Percentiles rank a stretch among this genome's conserved stretches.
These are phyloP conservation scores for carrot (Daucus carota) DNA, from an alignment of 129 eudicot species.

Conservation along the genomic window DNA sequence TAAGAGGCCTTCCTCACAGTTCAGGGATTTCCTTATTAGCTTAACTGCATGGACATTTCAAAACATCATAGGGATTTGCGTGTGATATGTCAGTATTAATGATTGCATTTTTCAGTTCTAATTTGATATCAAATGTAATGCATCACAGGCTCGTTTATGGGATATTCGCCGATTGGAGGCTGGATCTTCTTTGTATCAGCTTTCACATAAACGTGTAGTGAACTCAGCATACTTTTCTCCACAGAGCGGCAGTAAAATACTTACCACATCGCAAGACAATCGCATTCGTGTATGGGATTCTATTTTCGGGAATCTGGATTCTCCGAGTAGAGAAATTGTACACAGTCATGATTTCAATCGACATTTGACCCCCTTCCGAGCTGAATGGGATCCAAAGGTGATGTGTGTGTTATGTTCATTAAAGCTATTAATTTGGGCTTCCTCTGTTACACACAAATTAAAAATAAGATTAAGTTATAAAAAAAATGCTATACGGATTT, in stretches of 20 bases:
- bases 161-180: constrained; percentile 72
- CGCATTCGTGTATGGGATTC: constrained; percentile 95
- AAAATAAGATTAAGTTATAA: not conserved
- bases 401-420: not conserved
- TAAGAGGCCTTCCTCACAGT: constrained; percentile 25
- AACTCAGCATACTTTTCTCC: constrained; percentile 97
- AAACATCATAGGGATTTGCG: not conserved
- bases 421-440: not conserved
- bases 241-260: constrained; percentile 80
- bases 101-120: not conserved
- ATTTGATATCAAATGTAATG: constrained; percentile 3
- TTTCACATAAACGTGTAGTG: constrained; percentile 86
- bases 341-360: constrained; percentile 97
- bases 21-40: not conserved
- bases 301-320: constrained; percentile 62
- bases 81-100: not conserved
- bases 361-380: constrained; percentile 84
- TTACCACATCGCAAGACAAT: constrained; percentile 95
- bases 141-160: constrained; percentile 86
- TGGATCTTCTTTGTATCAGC: constrained; percentile 57
- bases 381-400: constrained; percentile 99
- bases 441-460: not conserved
- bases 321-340: constrained; percentile 95
- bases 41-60: not conserved
- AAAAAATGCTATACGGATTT: not conserved